Percentiles rank a stretch among this genome's conserved stretches.
These are phyloP conservation scores for Plasmodium ovale DNA, from an alignment of 169 alveolate genomes.

Conservation along the genomic window DNA sequence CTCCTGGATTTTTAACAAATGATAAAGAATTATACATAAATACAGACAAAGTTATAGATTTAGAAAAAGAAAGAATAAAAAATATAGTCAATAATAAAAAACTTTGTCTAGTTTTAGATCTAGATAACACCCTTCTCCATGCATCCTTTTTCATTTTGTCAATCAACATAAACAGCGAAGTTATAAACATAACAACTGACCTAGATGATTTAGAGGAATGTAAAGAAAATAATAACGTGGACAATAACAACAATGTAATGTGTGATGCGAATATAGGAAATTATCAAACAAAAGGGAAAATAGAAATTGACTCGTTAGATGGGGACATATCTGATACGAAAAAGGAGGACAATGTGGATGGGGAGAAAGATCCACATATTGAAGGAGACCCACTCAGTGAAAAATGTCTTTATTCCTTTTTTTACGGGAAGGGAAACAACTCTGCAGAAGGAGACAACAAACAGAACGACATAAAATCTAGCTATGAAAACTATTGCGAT, in stretches of 20 bases:
- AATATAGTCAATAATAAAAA: conserved; percentile 78
- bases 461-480: conserved; percentile 75
- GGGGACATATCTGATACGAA: background rate
- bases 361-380: background rate
- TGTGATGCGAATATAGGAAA: background rate
- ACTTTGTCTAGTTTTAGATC: conserved; percentile 86
- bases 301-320: background rate
- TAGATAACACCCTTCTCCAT: conserved; percentile 88
- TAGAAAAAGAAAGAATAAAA: conserved; percentile 78
- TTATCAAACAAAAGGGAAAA: background rate
- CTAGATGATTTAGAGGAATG: conserved; percentile 31
- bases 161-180: conserved; percentile 23
- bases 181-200: conserved; percentile 58
- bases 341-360: background rate
- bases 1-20: conserved; percentile 83
- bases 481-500: conserved; percentile 61
- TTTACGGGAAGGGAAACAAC: conserved; percentile 11
- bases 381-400: conserved; percentile 28
- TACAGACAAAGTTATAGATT: conserved; percentile 76
- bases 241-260: background rate
- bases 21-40: conserved; percentile 76
- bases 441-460: conserved; percentile 14
- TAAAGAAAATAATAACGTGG: background rate
- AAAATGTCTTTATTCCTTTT: conserved; percentile 14
- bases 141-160: conserved; percentile 79